phyloP scores from a whole-genome alignment of 2,329 filamentous ascomycete species.

The Onygenales sp. region DNA sequence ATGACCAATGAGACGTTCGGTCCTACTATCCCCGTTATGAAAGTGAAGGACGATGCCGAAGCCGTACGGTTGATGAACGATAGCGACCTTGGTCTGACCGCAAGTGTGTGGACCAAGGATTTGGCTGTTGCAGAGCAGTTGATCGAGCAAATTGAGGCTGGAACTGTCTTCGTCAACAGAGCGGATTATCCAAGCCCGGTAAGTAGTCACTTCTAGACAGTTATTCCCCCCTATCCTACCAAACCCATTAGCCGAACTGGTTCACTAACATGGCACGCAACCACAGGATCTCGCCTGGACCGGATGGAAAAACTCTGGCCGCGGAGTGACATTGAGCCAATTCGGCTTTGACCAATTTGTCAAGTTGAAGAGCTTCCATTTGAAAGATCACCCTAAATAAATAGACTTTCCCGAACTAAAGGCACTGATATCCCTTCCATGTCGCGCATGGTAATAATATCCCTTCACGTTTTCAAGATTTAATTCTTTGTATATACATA shows the following conservation, averaged over 20 bases:
- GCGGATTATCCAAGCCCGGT: conserved; percentile 87
- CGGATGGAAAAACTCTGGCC: conserved; percentile 94
- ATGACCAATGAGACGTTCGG: conserved; percentile 96
- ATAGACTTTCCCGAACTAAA: background rate
- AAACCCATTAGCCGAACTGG: conserved; percentile 2
- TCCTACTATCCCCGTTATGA: conserved; percentile 82
- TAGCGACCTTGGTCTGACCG: conserved; percentile 85
- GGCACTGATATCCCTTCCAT: no score
- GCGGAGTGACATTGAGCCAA: conserved; percentile 76
- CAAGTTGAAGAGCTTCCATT: conserved; percentile 89
- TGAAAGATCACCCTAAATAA: conserved; percentile 65
- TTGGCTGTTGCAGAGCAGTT: conserved; percentile 64
- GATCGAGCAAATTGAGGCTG: conserved; percentile 73
- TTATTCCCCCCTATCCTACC: conserved; percentile 7
- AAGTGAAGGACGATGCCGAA: conserved; percentile 70
- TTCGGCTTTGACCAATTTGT: conserved; percentile 95
- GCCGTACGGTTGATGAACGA: conserved; percentile 86
- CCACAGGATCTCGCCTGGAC: conserved; percentile 84
- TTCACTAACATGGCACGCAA: conserved; percentile 14
- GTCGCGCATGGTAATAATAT: background rate
- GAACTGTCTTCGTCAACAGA: conserved; percentile 92
- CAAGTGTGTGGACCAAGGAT: conserved; percentile 97
- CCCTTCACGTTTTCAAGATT: conserved; percentile 16
- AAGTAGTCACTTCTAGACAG: conserved; percentile 35
- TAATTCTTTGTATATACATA: background rate